These are phyloP conservation scores for Epithele typhae DNA, from an alignment of 768 basidiomycete species.

Conservation along the genomic window DNA sequence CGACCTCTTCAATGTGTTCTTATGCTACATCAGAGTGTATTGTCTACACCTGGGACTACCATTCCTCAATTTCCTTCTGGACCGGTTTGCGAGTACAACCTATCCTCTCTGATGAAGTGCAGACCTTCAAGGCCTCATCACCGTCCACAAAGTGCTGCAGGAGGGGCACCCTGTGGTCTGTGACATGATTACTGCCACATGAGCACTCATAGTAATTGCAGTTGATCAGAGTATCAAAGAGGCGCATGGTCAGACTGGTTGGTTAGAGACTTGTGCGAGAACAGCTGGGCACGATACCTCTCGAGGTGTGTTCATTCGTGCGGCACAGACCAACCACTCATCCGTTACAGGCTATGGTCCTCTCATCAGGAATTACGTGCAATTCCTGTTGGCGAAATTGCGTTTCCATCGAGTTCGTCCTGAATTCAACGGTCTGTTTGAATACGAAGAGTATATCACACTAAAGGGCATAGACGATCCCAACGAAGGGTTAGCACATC, in stretches of 20 bases:
- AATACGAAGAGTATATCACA: slow-evolving; percentile 98
- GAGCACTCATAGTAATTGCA: slow-evolving; percentile 2
- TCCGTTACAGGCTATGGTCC: slow-evolving; percentile 73
- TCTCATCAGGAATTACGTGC: slow-evolving; percentile 92
- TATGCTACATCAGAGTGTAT: slow-evolving; percentile 70
- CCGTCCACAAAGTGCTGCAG: slow-evolving; percentile 95
- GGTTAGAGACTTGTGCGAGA: slow-evolving; percentile 95
- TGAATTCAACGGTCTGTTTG: slow-evolving; percentile 98
- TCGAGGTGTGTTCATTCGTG: slow-evolving; percentile 48
- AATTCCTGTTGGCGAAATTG: slow-evolving; percentile 92
- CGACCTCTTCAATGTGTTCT: not conserved
- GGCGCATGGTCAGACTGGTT: slow-evolving; percentile 93
- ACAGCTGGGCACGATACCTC: slow-evolving; percentile 78
- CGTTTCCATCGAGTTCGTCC: slow-evolving; percentile 93
- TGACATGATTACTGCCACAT: slow-evolving; percentile 3
- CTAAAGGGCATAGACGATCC: slow-evolving; percentile 98
- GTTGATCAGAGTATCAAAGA: slow-evolving; percentile 77
- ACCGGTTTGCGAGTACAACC: slow-evolving; percentile 95
- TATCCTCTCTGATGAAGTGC: slow-evolving; percentile 93
- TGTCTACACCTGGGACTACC: slow-evolving; percentile 99
- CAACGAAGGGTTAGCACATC: slow-evolving; percentile 82
- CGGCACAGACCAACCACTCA: not conserved
- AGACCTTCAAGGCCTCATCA: slow-evolving; percentile 99
- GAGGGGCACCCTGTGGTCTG: slow-evolving; percentile 93
- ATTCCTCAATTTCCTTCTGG: slow-evolving; percentile 97